Conservation (phyloP, 371 early-diverging fungal species). For the Rhizopus sp. region DNA sequence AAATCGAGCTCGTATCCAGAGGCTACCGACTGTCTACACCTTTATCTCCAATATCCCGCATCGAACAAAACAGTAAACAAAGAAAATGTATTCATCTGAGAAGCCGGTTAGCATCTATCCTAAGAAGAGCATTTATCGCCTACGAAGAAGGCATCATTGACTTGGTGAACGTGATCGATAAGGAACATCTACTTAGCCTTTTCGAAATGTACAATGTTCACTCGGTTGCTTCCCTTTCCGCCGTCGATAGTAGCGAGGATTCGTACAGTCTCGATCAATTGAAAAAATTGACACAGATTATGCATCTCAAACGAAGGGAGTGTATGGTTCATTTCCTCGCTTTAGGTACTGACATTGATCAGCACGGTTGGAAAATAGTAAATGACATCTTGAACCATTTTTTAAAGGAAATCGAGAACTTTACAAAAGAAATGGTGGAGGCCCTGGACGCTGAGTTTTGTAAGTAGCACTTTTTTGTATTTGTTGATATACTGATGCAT, state of each 20-base stretch:
- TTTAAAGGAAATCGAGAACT: conserved; percentile 28
- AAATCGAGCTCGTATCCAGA: conserved; percentile 72
- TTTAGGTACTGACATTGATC: conserved; percentile 35
- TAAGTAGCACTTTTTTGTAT: conserved; percentile 18
- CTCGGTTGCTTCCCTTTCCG: conserved; percentile 39
- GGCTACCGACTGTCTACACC: conserved; percentile 69
- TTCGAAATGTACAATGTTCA: conserved; percentile 54
- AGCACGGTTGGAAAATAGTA: conserved; percentile 32
- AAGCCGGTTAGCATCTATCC: conserved; percentile 25
- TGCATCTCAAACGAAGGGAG: conserved; percentile 52
- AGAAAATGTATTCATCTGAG: conserved; percentile 54
- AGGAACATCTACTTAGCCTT: conserved; percentile 29
- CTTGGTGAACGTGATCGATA: conserved; percentile 38
- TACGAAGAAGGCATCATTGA: conserved; percentile 49
- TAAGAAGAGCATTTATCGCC: conserved; percentile 43
- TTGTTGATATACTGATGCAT: not conserved
- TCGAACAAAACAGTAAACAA: conserved; percentile 60
- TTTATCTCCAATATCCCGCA: conserved; percentile 65
- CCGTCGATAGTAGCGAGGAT: conserved; percentile 21
- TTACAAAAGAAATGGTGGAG: conserved; percentile 29
- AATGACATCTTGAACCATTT: conserved; percentile 33
- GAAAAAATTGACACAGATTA: conserved; percentile 38
- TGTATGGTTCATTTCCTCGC: conserved; percentile 52
- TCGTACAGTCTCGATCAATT: conserved; percentile 37
- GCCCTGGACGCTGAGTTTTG: conserved; percentile 43